Evolutionary conservation across 2,329 filamentous ascomycete genomes (phyloP), one percentile per base, ranked within the genome.

Genomic region (Dothistroma pini): DNA sequence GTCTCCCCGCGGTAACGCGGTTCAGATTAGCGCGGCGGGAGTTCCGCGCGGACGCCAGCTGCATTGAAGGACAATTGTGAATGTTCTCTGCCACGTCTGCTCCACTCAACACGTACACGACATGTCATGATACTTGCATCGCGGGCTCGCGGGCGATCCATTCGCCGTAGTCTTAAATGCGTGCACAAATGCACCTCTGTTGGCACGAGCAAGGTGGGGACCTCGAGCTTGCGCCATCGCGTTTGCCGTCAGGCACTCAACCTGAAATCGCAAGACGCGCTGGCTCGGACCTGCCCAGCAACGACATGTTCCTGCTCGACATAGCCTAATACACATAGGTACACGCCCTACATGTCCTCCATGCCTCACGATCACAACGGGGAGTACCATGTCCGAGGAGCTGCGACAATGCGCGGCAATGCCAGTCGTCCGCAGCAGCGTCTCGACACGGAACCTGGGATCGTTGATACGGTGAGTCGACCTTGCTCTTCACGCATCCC

Each of bases 401-500:
- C 25, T 25, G 25, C 49, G 10, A 16, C 10, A 12, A 57, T 19
- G 55, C 41, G 41, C 25, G 55, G 29, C 41, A 49, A 32, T 21
- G n/a, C 35, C 12, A 56, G 41, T 56, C 54, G 54, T 21, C 29
- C 48, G 6, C 2, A n/a, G 21, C 48, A 31, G 29, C 22, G 8
- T 19, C 12, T n/a, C 10, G 21, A 29, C 29, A 12, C n/a, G 11
- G 51, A 35, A 29, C 51, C 14, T n/a, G 31, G 31, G 14, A 53
- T 2, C 34, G 31, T 53, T 53, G 55, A 50, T 32, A 49, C 10
- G 49, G 56, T 58, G 31, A 58, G 56, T 53, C 34, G n/a, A 29
- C 5, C 6, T 60, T 41, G n/a, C 21, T 51, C 32, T 29, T 1
- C 34, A 12, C 12, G n/a, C 11, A 14, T 54, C 12, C 25, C 32